Percentiles rank a stretch among this genome's conserved stretches.
Evolutionary conservation across 805 yeast species (phyloP).

Genomic region (Candida ponderosae): DNA sequence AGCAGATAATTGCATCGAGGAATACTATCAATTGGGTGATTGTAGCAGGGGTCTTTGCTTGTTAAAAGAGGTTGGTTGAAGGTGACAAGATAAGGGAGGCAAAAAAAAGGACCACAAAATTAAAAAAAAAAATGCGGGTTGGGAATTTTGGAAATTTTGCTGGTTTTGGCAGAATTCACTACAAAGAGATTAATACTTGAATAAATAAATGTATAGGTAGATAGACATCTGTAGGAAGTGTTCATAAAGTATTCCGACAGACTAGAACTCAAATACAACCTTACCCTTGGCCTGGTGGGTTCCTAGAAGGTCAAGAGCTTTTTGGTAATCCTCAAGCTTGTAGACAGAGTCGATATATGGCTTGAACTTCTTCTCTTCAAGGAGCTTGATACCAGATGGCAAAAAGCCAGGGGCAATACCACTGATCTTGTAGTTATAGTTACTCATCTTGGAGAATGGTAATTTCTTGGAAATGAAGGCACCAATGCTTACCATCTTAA

Average conservation of each 20-base stretch:
- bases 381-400: conserved; percentile 23
- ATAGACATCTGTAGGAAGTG: no score
- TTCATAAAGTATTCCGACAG: no score
- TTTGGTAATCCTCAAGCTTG: conserved; percentile 37
- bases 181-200: background rate
- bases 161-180: background rate
- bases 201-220: no score
- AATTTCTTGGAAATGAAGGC: conserved; percentile 7
- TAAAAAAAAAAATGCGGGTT: no score
- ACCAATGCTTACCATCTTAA: conserved; percentile 5
- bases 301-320: conserved; percentile 42
- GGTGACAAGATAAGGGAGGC: background rate
- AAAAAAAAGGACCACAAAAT: no score
- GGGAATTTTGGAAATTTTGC: no score
- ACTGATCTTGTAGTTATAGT: conserved; percentile 22
- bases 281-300: conserved; percentile 55
- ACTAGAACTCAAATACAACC: conserved; percentile 28
- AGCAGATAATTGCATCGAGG: background rate
- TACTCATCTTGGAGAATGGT: background rate
- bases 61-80: no score
- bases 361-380: conserved; percentile 31
- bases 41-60: no score
- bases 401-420: conserved; percentile 18
- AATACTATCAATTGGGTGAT: no score
- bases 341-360: conserved; percentile 48